These are phyloP conservation scores for Spiraea crenata DNA, from an alignment of 331 rosid species.

Conservation along the genomic window DNA sequence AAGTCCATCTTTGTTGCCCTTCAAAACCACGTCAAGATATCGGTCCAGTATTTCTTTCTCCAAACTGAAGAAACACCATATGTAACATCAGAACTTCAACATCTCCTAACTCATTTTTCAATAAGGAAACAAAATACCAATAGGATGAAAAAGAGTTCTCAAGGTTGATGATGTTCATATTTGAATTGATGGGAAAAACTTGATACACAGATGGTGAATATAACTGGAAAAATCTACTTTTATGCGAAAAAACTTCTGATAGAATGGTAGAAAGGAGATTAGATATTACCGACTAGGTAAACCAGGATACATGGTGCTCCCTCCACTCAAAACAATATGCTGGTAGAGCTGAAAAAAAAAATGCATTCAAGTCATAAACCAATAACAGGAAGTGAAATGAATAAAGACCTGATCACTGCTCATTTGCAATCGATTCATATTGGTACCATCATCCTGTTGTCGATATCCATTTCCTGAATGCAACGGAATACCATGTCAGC, in stretches of 20 bases:
- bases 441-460: slow-evolving; percentile 95
- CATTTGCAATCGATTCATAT: slow-evolving; percentile 13
- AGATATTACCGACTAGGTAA: slow-evolving; percentile 87
- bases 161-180: background rate
- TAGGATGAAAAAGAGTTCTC: background rate
- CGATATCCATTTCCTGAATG: slow-evolving; percentile 99
- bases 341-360: slow-evolving; percentile 82
- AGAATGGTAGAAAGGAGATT: slow-evolving; percentile 27
- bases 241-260: background rate
- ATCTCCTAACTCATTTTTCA: background rate
- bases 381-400: background rate
- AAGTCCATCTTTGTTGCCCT: slow-evolving; percentile 95
- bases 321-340: slow-evolving; percentile 98
- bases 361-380: slow-evolving; percentile 22
- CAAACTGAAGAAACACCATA: slow-evolving; percentile 56
- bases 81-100: slow-evolving; percentile 14
- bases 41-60: slow-evolving; percentile 95
- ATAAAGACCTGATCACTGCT: background rate
- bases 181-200: background rate
- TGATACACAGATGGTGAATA: slow-evolving; percentile 16
- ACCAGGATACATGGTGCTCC: slow-evolving; percentile 99
- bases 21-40: slow-evolving; percentile 85
- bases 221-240: slow-evolving; percentile 12
- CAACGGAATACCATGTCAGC: slow-evolving; percentile 99
- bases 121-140: background rate